phyloP scores from a whole-genome alignment of 495 filamentous ascomycete genomes.

The Neurospora africana region DNA sequence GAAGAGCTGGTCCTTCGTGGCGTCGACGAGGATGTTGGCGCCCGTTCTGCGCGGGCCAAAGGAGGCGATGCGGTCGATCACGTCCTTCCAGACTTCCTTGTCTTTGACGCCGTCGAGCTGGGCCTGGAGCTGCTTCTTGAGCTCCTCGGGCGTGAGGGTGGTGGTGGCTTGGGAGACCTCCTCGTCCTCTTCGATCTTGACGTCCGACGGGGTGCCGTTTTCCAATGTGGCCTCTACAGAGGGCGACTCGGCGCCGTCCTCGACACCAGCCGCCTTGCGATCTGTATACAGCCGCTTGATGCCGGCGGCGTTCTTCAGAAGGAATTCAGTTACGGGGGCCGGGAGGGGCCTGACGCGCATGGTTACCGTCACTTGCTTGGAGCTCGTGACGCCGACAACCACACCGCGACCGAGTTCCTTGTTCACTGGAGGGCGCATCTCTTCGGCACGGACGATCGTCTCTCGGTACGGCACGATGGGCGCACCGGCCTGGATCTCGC shows the following conservation, averaged over 20 bases:
- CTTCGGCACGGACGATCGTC: constrained; percentile 71
- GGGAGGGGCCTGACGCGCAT: constrained; percentile 77
- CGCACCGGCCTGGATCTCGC: constrained; percentile 87
- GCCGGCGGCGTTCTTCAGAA: constrained; percentile 64
- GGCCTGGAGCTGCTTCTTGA: constrained; percentile 58
- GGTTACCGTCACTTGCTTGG: constrained; percentile 72
- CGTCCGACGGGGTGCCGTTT: constrained; percentile 26
- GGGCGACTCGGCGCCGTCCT: constrained; percentile 17
- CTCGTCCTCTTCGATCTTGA: constrained; percentile 34
- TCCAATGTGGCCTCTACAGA: constrained; percentile 31
- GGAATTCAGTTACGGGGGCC: constrained; percentile 67
- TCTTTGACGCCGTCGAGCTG: constrained; percentile 53
- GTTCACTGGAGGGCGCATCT: constrained; percentile 84
- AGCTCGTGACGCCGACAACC: constrained; percentile 62
- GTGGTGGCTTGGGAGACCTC: constrained; percentile 39
- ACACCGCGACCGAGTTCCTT: constrained; percentile 81
- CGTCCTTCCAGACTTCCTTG: constrained; percentile 63
- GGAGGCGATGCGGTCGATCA: constrained; percentile 71
- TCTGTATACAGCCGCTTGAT: constrained; percentile 74
- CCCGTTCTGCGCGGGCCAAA: constrained; percentile 83
- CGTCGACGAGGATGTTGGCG: constrained; percentile 84
- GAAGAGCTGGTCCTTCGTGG: constrained; percentile 60
- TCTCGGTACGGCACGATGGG: constrained; percentile 96
- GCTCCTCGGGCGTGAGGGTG: constrained; percentile 58
- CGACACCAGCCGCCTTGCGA: constrained; percentile 30